Evolutionary conservation across 306 rosid species (phyloP), one percentile per base, ranked within the genome.

Genomic region (Casuarina equisetifolia): DNA sequence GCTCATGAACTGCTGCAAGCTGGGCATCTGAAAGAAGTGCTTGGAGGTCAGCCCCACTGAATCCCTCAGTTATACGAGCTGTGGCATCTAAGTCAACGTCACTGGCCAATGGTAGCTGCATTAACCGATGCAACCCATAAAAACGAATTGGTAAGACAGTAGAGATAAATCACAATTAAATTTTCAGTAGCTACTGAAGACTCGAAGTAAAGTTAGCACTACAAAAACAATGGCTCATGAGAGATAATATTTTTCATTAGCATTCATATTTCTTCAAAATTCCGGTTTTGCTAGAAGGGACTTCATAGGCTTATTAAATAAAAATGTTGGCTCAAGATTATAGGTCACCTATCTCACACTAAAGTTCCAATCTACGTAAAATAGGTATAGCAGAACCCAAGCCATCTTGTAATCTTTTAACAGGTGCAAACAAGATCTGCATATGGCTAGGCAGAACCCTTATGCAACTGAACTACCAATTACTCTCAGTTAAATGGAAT

Each of bases 11-110:
- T 53, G 98, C 98, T 70, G 94, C 97, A 77, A 95, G 97, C 85
- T 95, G 97, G 3, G 97, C 97, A 80, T 95, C 98, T 42, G 97
- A 95, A 78, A 95, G 93, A 58, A 95, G 87, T 74, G 98, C 97
- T 85, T 92, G 98, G 77, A 95, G 97, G 81, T 92, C 98, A 55
- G 98, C 98, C 50, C 97, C 98, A 75, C 97, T 95, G 80, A 87
- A 91, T 81, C 98, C 98, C 84, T 95, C 93, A 1, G 98, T 92
- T 88, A 87, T 73, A 79, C 76, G 73, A 78, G 98, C 97, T 75
- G 91, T 73, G 75, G 96, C 69, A 80, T 75, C 84, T 89, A 95
- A 89, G 86, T 92, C 92, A 5, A 92, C 88, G 73, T 92, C 92
- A 71, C 76, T 71, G 52, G 89, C 93, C 80, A 89, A 71, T 20